Percentiles rank a stretch among this genome's conserved stretches.
phyloP scores from a whole-genome alignment of 1,139 yeast genomes.

The Pichia sp. region DNA sequence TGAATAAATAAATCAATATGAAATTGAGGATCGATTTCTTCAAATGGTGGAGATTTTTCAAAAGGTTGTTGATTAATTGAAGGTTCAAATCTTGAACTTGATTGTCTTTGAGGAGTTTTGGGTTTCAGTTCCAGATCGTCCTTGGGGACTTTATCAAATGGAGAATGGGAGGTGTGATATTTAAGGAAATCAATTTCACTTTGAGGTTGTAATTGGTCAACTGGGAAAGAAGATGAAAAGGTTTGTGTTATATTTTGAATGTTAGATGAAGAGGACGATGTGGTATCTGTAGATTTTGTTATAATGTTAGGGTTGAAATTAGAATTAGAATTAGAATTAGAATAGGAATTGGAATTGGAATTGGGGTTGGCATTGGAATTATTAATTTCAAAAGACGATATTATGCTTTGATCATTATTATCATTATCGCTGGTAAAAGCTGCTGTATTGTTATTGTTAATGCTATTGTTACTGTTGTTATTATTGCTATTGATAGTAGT shows the following conservation, averaged over 20 bases:
- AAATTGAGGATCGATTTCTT: slow-evolving; percentile 84
- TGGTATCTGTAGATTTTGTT: neutral
- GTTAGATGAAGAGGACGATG: neutral
- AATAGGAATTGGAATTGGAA: neutral
- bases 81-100: slow-evolving; percentile 88
- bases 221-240: neutral
- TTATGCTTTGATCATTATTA: neutral
- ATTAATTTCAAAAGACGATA: neutral
- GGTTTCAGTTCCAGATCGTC: slow-evolving; percentile 46
- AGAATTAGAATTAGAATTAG: neutral
- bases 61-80: slow-evolving; percentile 66
- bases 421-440: neutral
- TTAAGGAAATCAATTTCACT: slow-evolving; percentile 24
- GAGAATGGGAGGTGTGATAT: slow-evolving; percentile 25
- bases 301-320: neutral
- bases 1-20: slow-evolving; percentile 76
- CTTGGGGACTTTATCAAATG: slow-evolving; percentile 33
- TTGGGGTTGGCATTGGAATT: neutral
- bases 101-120: slow-evolving; percentile 80
- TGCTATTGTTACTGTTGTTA: neutral
- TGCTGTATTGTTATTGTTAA: neutral
- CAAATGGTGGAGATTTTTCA: slow-evolving; percentile 77
- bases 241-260: neutral
- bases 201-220: slow-evolving; percentile 13
- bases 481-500: neutral